Evolutionary conservation across 2,329 filamentous ascomycete genomes (phyloP).

Genomic region (Macrophomina tecta): DNA sequence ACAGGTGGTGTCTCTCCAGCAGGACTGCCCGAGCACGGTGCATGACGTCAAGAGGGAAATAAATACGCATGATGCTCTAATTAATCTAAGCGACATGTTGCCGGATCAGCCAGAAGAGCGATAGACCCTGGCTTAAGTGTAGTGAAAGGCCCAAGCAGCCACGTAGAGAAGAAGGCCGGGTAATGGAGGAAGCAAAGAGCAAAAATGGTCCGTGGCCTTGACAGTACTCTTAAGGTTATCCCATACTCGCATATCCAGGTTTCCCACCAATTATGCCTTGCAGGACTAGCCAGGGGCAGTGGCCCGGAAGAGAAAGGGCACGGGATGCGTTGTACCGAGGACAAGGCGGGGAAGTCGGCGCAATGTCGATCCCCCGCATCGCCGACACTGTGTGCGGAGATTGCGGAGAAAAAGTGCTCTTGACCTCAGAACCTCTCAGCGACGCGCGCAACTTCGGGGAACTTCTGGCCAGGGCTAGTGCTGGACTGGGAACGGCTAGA

Average conservation of each 20-base stretch:
- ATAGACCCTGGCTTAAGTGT: neutral
- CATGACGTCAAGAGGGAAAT: conserved; percentile 2
- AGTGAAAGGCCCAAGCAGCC: no score
- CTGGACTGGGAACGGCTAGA: neutral
- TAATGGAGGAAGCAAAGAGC: neutral
- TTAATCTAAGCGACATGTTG: conserved; percentile 12
- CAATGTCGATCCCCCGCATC: conserved; percentile 21
- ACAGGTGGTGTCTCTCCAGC: conserved; percentile 64
- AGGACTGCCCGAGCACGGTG: conserved; percentile 37
- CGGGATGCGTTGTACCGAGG: conserved; percentile 15
- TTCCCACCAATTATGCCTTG: neutral
- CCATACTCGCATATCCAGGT: neutral
- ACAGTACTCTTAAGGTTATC: neutral
- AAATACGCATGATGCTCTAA: neutral
- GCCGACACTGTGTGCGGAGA: neutral
- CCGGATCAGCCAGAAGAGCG: neutral
- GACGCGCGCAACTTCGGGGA: neutral
- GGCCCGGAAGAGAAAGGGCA: neutral
- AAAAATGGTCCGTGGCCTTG: neutral
- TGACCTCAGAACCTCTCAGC: neutral
- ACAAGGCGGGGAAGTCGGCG: neutral
- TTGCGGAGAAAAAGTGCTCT: conserved; percentile 1
- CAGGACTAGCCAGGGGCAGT: conserved; percentile 4
- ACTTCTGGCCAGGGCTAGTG: neutral
- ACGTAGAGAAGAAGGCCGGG: neutral